phyloP scores from a whole-genome alignment of 352 stramenopile genomes.

The Pythium apleroticum region DNA sequence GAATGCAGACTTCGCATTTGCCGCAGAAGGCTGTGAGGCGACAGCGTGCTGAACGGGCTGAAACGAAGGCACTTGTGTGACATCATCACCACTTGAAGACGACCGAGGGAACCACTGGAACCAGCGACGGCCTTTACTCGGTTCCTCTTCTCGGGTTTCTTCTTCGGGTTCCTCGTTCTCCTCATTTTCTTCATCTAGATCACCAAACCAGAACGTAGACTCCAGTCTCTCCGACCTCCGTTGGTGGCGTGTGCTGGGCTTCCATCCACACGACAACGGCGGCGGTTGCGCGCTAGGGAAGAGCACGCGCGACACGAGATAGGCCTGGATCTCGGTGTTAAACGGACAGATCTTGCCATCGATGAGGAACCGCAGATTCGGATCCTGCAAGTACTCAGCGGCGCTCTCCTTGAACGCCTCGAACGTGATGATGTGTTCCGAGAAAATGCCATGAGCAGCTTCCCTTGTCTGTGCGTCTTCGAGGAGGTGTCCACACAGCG shows the following conservation, averaged over 20 bases:
- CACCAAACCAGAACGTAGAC: constrained; percentile 29
- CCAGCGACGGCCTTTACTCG: constrained; percentile 17
- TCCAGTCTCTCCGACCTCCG: constrained; percentile 20
- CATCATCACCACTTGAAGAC: constrained; percentile 8
- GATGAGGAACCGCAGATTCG: constrained; percentile 59
- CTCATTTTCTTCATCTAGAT: constrained; percentile 24
- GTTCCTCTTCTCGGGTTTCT: background rate
- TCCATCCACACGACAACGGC: constrained; percentile 27
- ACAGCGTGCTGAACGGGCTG: constrained; percentile 14
- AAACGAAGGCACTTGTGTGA: constrained; percentile 4
- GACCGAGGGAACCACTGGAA: constrained; percentile 36
- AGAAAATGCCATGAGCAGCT: constrained; percentile 57
- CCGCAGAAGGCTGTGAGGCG: background rate
- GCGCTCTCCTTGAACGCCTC: constrained; percentile 57
- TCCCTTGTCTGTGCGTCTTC: constrained; percentile 38
- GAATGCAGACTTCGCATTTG: constrained; percentile 24
- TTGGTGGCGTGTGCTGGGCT: background rate
- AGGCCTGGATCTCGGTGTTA: constrained; percentile 55
- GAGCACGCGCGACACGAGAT: constrained; percentile 59
- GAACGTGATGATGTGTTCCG: constrained; percentile 62
- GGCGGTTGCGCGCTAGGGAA: constrained; percentile 63
- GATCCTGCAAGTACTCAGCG: constrained; percentile 45
- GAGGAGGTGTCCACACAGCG: constrained; percentile 70
- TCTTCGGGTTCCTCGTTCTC: constrained; percentile 10
- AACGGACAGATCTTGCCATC: constrained; percentile 61